Evolutionary conservation across 257 asterid species (phyloP), one percentile per base, ranked within the genome.

Genomic region (Mentha longifolia): DNA sequence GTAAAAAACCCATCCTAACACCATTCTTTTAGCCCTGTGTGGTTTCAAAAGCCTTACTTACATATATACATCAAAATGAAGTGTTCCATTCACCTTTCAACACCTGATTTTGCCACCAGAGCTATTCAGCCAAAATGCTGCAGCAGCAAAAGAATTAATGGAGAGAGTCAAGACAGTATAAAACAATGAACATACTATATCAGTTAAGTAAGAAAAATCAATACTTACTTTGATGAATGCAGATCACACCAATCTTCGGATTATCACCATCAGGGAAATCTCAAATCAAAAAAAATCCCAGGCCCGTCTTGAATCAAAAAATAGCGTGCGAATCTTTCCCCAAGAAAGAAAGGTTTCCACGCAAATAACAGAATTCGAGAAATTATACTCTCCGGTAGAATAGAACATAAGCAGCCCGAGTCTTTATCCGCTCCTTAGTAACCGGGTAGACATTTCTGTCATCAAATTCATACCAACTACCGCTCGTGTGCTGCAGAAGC

Each of bases 341-440:
- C 76, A 81, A 78, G 89, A 79, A 55, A 55, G 57, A 51, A 3
- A 17, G 64, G 6, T 58, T 30, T 31, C 20, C 22, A 30, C 43
- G 30, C 45, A 15, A 8, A 88, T 76, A 68, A 83, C 83, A 65
- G 86, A 76, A 59, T 35, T 5, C 64, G 54, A 73, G n/a, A 17
- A 35, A 67, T 80, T 65, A 80, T 68, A 83, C 74, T 81, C 96
- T 86, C 80, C 79, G 80, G 85, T 88, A 91, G 76, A 91, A 91
- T 71, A 91, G 86, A 33, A 91, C 89, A 68, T 91, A 91, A 3
- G 97, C 97, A 39, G 94, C 82, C 56, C 83, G 73, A 3, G 87
- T 76, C 85, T 82, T 84, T 75, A 88, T 84, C 76, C 75, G 76
- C 65, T 87, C 82, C 79, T 75, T 84, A 0, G 47, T 37, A 16